These are phyloP conservation scores for Helianthus tuberosus DNA, from an alignment of 129 eudicot species.

Conservation along the genomic window DNA sequence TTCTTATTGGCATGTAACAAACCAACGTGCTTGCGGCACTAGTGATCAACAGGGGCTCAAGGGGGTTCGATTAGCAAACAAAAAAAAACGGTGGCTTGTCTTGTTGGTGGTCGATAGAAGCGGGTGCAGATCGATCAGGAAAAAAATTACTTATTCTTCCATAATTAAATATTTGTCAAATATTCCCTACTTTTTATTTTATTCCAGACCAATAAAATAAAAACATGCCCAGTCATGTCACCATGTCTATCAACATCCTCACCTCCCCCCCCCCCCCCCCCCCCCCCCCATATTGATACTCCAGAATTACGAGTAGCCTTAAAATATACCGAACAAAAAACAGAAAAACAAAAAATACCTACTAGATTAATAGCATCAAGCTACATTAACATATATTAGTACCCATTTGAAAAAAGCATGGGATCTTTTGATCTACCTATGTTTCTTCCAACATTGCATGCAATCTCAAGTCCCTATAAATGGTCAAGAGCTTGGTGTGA, in stretches of 20 bases:
- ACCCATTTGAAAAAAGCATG: slow-evolving; percentile 30
- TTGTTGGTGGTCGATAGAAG: too few relatives aligned
- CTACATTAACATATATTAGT: slow-evolving; percentile 7
- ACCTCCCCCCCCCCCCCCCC: too few relatives aligned
- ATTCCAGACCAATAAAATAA: background rate
- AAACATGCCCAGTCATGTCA: background rate
- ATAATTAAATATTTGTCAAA: background rate
- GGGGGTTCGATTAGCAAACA: too few relatives aligned
- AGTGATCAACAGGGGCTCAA: too few relatives aligned
- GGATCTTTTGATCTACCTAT: slow-evolving; percentile 35
- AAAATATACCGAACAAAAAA: background rate
- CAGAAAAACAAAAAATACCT: slow-evolving; percentile 8
- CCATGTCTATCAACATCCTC: background rate
- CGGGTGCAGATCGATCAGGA: too few relatives aligned
- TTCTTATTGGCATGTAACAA: too few relatives aligned
- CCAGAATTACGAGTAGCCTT: background rate
- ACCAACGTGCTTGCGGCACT: too few relatives aligned
- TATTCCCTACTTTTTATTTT: background rate
- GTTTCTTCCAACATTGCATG: slow-evolving; percentile 35
- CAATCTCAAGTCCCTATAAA: slow-evolving; percentile 10
- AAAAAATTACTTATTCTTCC: too few relatives aligned
- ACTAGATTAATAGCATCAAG: slow-evolving; percentile 23
- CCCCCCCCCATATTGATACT: too few relatives aligned
- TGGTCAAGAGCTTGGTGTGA: slow-evolving; percentile 12
- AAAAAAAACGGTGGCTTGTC: too few relatives aligned